A percentile compares a stretch with the other conserved stretches of the same genome.
phyloP scores from a whole-genome alignment of 2,329 filamentous ascomycete species.

The Stagonosporopsis cucurbitacearum region DNA sequence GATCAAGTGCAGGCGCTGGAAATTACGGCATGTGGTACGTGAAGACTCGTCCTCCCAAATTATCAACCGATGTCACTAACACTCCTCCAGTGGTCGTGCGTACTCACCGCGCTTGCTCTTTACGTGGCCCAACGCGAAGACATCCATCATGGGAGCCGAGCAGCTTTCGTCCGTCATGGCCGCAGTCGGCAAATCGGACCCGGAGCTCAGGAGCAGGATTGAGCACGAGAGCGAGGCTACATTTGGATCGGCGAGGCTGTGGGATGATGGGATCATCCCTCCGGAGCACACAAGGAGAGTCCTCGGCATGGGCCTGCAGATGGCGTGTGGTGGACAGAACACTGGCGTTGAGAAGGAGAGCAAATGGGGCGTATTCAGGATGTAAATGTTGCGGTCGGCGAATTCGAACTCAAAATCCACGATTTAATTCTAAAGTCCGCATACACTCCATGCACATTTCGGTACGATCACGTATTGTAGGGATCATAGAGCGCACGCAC shows the following conservation, averaged over 20 bases:
- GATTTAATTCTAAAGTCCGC: not conserved
- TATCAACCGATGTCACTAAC: not conserved
- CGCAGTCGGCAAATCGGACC: conserved; percentile 85
- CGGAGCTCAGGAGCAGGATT: conserved; percentile 80
- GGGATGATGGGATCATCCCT: conserved; percentile 68
- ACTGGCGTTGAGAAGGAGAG: conserved; percentile 43
- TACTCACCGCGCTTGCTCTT: conserved; percentile 91
- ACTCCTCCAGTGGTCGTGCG: conserved; percentile 71
- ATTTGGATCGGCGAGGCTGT: conserved; percentile 86
- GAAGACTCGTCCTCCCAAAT: not conserved
- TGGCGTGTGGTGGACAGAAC: conserved; percentile 52
- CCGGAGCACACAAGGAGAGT: conserved; percentile 57
- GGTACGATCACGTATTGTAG: not conserved
- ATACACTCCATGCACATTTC: not conserved
- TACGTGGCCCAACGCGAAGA: conserved; percentile 98
- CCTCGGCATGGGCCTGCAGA: conserved; percentile 57
- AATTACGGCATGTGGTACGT: conserved; percentile 95
- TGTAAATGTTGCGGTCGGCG: conserved; percentile 33
- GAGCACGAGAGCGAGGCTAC: conserved; percentile 88
- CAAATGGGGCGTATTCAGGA: conserved; percentile 51
- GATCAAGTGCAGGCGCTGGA: conserved; percentile 88
- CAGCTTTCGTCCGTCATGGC: conserved; percentile 94
- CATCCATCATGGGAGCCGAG: conserved; percentile 94
- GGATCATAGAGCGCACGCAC: not conserved
- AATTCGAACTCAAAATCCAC: too few species aligned